Percentiles rank a stretch among this genome's conserved stretches.
These are phyloP conservation scores for Backusella australiensis DNA, from an alignment of 192 early-diverging fungal species.

Conservation along the genomic window DNA sequence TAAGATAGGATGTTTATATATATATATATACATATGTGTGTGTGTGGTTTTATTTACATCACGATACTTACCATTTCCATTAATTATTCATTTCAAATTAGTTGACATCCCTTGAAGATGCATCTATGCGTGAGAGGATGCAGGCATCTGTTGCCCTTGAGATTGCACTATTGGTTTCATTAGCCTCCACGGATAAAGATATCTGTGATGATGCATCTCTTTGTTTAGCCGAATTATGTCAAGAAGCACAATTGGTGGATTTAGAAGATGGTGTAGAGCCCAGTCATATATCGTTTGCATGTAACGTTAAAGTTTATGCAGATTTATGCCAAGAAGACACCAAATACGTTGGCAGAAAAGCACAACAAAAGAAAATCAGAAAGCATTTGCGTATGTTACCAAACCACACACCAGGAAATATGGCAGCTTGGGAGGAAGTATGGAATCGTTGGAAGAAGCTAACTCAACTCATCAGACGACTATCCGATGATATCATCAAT, in stretches of 20 bases:
- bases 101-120: conserved; percentile 41
- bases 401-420: conserved; percentile 63
- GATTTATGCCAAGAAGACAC: conserved; percentile 42
- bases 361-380: conserved; percentile 71
- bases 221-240: conserved; percentile 65
- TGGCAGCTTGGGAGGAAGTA: conserved; percentile 80
- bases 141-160: conserved; percentile 67
- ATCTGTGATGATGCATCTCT: conserved; percentile 49
- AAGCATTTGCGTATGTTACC: conserved; percentile 58
- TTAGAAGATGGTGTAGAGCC: conserved; percentile 33
- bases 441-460: conserved; percentile 69
- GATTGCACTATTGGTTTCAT: conserved; percentile 62
- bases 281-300: conserved; percentile 47
- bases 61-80: not conserved
- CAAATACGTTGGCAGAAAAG: conserved; percentile 49
- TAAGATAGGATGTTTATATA: not conserved
- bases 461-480: conserved; percentile 25
- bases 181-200: conserved; percentile 65
- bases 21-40: too few species aligned
- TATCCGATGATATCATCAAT: conserved; percentile 15
- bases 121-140: conserved; percentile 57
- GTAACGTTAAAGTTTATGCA: conserved; percentile 62
- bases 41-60: not conserved
- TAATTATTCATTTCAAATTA: conserved; percentile 1
- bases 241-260: conserved; percentile 67